phyloP scores from a whole-genome alignment of 805 yeast species.

The Deakozyma indianensis region DNA sequence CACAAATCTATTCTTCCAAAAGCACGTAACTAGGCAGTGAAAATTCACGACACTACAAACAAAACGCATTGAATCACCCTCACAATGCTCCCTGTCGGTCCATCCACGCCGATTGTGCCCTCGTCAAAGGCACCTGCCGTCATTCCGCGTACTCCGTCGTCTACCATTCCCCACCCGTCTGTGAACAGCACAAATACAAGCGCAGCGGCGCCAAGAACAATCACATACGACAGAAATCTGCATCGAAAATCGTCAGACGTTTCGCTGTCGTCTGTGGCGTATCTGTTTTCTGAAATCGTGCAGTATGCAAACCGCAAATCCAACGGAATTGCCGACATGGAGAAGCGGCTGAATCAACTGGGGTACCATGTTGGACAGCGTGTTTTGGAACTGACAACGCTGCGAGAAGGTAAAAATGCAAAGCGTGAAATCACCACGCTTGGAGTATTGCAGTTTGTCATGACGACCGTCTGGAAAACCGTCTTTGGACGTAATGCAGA shows the following conservation, averaged over 20 bases:
- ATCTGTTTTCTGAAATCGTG: constrained; percentile 56
- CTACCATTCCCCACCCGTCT: constrained; percentile 15
- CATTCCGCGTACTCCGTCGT: constrained; percentile 24
- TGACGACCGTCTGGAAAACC: constrained; percentile 56
- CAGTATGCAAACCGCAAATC: constrained; percentile 48
- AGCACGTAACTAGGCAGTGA: no score
- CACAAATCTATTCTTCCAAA: no score
- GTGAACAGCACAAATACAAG: neutral
- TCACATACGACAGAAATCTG: constrained; percentile 55
- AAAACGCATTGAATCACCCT: neutral
- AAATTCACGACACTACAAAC: no score
- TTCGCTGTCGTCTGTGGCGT: constrained; percentile 50
- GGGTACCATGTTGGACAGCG: constrained; percentile 72
- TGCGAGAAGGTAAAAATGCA: constrained; percentile 53
- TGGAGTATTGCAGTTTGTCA: constrained; percentile 58
- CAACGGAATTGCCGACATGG: constrained; percentile 55
- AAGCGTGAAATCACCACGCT: constrained; percentile 54
- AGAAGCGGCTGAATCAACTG: constrained; percentile 44
- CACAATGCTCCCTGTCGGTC: constrained; percentile 7
- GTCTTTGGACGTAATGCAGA: constrained; percentile 65
- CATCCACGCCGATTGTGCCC: constrained; percentile 14
- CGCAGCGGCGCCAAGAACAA: constrained; percentile 5
- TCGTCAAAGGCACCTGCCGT: constrained; percentile 20
- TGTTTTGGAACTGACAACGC: constrained; percentile 49
- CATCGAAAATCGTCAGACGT: constrained; percentile 55